Evolutionary conservation across 345 rosid species (phyloP).

Genomic region (Leavenworthia alabamica): DNA sequence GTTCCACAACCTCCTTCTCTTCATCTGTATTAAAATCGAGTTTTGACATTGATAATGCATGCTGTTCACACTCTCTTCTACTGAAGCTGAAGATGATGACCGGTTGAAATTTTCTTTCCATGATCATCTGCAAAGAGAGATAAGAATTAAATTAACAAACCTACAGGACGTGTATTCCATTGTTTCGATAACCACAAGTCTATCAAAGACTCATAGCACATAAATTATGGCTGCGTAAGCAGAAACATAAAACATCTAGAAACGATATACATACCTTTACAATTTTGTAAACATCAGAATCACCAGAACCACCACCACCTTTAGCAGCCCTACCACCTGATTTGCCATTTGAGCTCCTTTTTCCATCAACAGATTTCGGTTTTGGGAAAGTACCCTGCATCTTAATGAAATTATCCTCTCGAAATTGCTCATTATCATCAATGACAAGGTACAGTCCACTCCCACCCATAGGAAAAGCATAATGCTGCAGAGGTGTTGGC

Average conservation of each 20-base stretch:
- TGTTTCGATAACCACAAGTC: background rate
- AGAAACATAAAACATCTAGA: background rate
- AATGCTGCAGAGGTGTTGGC: constrained; percentile 98
- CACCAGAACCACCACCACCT: constrained; percentile 68
- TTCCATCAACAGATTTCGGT: constrained; percentile 52
- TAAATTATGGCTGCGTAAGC: background rate
- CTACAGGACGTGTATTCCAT: no score
- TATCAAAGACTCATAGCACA: background rate
- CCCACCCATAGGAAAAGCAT: constrained; percentile 90
- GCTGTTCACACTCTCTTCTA: constrained; percentile 96
- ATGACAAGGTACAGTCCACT: constrained; percentile 89
- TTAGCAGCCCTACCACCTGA: constrained; percentile 76
- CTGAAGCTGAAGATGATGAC: constrained; percentile 98
- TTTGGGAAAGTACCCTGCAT: constrained; percentile 76
- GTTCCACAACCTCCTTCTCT: constrained; percentile 72
- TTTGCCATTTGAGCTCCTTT: constrained; percentile 56
- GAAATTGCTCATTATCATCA: constrained; percentile 88
- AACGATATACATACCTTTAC: constrained; percentile 58
- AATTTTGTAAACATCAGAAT: constrained; percentile 85
- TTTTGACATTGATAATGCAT: constrained; percentile 96
- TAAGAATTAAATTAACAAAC: constrained; percentile 16
- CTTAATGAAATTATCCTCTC: constrained; percentile 89
- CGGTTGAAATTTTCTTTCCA: constrained; percentile 91
- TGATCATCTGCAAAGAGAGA: constrained; percentile 66
- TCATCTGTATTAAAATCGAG: constrained; percentile 91